Evolutionary conservation across 2,329 filamentous ascomycete species (phyloP), one percentile per base, ranked within the genome.

Genomic region (Grosmannia serpens): DNA sequence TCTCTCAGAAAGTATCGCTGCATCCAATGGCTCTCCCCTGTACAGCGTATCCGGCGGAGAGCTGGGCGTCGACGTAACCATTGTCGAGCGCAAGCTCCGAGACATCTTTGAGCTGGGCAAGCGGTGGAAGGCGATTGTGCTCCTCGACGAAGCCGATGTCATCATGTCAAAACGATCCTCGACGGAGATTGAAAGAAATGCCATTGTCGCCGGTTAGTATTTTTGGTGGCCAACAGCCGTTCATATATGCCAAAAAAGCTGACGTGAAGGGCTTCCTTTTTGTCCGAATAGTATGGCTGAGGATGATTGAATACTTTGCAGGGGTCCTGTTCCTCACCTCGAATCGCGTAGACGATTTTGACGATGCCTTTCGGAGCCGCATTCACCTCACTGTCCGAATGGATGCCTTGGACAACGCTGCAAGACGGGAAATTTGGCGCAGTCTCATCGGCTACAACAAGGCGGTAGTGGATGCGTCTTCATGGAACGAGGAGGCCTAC

Each of bases 321-420:
- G 53, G 53, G 33, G 38, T 55, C 22, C 35, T 55, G 17, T 55
- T 55, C 53, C 53, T 55, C 22, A 55, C 53, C 33, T 27, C 53
- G 24, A 55, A 55, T 26, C 53, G 53, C 24, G n/a, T 44, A 22
- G 35, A 55, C 24, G 35, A 55, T 33, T 46, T 55, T 27, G 53
- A 55, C 38, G 35, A 41, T n/a, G 53, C 38, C 3, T 55, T 55
- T 44, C 31, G 33, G 29, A 55, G 53, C 38, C 53, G 53, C n/a
- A 55, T 55, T 29, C 53, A 55, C 33, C 53, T 55, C 26, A 55
- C 35, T 26, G 20, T 57, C 51, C 29, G 33, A 53, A 22, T 53
- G 47, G 3, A 1, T 20, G 26, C 47, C 47, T 31, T 29, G 47
- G 47, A 29, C 47, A 51, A 38, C 6, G 31, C 29, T 29, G n/a